Evolutionary conservation across 1,284 basidiomycete genomes (phyloP).

Genomic region (Ustilago hordei): DNA sequence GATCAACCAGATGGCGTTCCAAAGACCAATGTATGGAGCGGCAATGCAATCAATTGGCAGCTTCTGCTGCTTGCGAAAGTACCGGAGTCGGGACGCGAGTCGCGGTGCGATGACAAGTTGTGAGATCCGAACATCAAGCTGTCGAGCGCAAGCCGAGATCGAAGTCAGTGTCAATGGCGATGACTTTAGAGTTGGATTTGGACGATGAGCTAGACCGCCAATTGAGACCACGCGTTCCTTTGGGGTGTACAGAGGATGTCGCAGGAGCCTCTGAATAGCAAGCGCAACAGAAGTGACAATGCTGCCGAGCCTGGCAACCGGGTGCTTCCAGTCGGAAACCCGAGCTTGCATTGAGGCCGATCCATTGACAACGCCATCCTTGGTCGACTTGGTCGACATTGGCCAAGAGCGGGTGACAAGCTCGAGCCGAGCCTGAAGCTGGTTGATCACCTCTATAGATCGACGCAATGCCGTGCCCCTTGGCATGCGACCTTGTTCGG

Average conservation of each 20-base stretch:
- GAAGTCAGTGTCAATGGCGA: slow-evolving; percentile 6
- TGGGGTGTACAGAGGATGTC: slow-evolving; percentile 12
- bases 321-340: background rate
- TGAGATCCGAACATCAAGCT: slow-evolving; percentile 70
- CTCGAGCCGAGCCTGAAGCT: slow-evolving; percentile 10
- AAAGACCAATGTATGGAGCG: slow-evolving; percentile 75
- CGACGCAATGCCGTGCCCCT: slow-evolving; percentile 31
- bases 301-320: background rate
- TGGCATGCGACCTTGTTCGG: slow-evolving; percentile 4
- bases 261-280: slow-evolving; percentile 14
- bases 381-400: background rate
- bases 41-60: slow-evolving; percentile 31
- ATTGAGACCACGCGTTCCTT: slow-evolving; percentile 14
- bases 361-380: background rate
- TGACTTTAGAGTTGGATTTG: slow-evolving; percentile 9
- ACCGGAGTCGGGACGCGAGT: slow-evolving; percentile 27
- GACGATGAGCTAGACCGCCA: slow-evolving; percentile 14
- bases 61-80: slow-evolving; percentile 18
- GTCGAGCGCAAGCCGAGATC: slow-evolving; percentile 64
- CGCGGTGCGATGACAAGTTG: slow-evolving; percentile 70
- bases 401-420: background rate
- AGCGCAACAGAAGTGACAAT: slow-evolving; percentile 14
- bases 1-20: slow-evolving; percentile 90
- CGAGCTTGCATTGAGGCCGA: background rate
- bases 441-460: slow-evolving; percentile 42